Conservation (phyloP, 352 stramenopile species). For the Halophytophthora polymorphica region DNA sequence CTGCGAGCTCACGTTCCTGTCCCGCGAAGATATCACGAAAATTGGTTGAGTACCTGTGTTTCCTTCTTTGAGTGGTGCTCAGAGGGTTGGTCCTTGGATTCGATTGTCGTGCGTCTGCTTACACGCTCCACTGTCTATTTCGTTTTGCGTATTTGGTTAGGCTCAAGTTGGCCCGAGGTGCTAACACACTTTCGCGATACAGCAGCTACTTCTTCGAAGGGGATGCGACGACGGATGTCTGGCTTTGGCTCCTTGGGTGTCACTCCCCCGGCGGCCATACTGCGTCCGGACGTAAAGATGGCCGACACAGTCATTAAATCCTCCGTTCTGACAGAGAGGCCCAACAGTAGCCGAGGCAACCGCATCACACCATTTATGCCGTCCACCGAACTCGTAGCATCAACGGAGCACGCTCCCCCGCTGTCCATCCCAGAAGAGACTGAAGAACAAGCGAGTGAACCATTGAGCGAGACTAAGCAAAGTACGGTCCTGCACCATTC, state of each 20-base stretch:
- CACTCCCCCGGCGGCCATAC: too few relatives aligned
- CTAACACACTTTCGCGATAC: constrained; percentile 57
- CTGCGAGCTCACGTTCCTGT: constrained; percentile 79
- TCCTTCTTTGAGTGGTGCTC: background rate
- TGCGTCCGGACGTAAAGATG: constrained; percentile 11
- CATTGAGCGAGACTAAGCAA: constrained; percentile 1
- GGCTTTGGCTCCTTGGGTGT: too few relatives aligned
- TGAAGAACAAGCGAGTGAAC: constrained; percentile 6
- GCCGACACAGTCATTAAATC: constrained; percentile 34
- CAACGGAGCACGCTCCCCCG: constrained; percentile 1
- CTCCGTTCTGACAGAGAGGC: constrained; percentile 20
- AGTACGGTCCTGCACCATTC: background rate
- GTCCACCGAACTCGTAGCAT: constrained; percentile 8
- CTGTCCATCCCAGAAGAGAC: constrained; percentile 20
- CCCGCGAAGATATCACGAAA: constrained; percentile 63
- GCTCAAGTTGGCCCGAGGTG: constrained; percentile 69
- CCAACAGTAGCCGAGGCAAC: constrained; percentile 6
- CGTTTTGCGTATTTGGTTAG: constrained; percentile 16
- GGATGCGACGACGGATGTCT: constrained; percentile 32
- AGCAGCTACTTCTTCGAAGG: constrained; percentile 39
- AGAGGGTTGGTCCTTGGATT: background rate
- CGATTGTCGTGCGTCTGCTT: background rate
- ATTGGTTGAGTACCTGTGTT: constrained; percentile 45
- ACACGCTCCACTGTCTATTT: constrained; percentile 4
- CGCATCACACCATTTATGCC: constrained; percentile 21